A percentile compares a stretch with the other conserved stretches of the same genome.
Evolutionary conservation across 2,329 filamentous ascomycete genomes (phyloP).

Genomic region (Pyrenochaeta sp.): DNA sequence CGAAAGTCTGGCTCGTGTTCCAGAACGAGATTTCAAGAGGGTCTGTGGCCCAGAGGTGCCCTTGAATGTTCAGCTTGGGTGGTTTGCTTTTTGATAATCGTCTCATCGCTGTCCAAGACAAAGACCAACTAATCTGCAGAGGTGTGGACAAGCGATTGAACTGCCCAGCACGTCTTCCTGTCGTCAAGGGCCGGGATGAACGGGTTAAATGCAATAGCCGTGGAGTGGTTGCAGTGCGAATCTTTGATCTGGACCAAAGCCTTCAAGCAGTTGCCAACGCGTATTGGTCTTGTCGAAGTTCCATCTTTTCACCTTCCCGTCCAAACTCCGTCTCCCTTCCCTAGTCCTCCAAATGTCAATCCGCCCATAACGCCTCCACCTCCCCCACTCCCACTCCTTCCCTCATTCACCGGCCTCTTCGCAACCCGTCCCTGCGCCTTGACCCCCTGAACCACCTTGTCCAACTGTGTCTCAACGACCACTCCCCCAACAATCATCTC

Average conservation of each 20-base stretch:
- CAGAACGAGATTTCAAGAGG: neutral
- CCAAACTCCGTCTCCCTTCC: conserved; percentile 45
- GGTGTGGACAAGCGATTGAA: neutral
- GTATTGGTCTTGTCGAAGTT: neutral
- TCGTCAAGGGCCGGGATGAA: neutral
- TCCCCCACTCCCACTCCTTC: conserved; percentile 44
- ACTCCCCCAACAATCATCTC: conserved; percentile 98
- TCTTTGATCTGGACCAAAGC: neutral
- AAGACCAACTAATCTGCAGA: neutral
- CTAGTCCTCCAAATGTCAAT: conserved; percentile 37
- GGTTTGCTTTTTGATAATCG: neutral
- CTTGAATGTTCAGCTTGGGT: neutral
- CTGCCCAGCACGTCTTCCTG: neutral
- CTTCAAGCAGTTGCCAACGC: neutral
- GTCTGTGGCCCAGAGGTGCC: neutral
- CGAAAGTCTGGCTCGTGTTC: neutral
- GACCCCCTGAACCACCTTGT: conserved; percentile 87
- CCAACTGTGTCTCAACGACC: conserved; percentile 89
- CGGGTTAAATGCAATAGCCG: neutral
- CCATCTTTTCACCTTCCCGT: conserved; percentile 33
- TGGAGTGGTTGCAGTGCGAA: neutral
- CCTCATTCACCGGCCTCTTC: conserved; percentile 80
- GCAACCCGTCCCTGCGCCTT: conserved; percentile 76
- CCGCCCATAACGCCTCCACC: conserved; percentile 25
- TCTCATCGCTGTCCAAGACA: neutral